Conservation (phyloP, 208 protist species). For the Trypanosoma caninum region DNA sequence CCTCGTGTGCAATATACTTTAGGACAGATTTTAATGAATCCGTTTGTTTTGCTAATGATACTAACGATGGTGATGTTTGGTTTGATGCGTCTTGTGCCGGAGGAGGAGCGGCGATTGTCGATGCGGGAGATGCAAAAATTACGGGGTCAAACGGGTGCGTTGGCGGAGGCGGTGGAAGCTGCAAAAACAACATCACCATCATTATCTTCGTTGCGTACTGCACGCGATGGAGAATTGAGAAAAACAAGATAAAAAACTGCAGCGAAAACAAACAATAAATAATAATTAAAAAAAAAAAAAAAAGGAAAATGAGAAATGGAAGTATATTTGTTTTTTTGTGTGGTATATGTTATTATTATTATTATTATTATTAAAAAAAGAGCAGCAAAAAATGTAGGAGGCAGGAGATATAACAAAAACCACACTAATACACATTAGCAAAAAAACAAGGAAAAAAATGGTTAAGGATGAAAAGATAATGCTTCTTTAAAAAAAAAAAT, state of each 20-base stretch:
- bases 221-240: too few relatives aligned
- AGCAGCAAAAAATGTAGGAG: too few relatives aligned
- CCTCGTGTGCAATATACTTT: slow-evolving; percentile 74
- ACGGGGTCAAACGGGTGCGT: slow-evolving; percentile 43
- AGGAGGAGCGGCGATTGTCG: slow-evolving; percentile 75
- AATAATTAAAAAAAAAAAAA: not conserved
- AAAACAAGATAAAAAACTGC: not conserved
- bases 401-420: not conserved
- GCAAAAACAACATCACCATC: too few relatives aligned
- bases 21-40: slow-evolving; percentile 62
- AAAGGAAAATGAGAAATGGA: not conserved
- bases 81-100: slow-evolving; percentile 73
- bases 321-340: too few relatives aligned
- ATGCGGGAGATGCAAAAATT: slow-evolving; percentile 58
- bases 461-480: not conserved
- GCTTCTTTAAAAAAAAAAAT: too few relatives aligned
- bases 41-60: slow-evolving; percentile 82
- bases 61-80: slow-evolving; percentile 52
- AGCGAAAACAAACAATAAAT: not conserved
- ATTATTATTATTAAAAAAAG: too few relatives aligned
- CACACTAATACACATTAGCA: not conserved
- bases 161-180: not conserved
- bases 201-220: too few relatives aligned
- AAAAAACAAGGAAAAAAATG: not conserved
- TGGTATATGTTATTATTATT: too few relatives aligned